These are phyloP conservation scores for Parachlorella kessleri DNA, from an alignment of 139 green algal genomes.

Conservation along the genomic window DNA sequence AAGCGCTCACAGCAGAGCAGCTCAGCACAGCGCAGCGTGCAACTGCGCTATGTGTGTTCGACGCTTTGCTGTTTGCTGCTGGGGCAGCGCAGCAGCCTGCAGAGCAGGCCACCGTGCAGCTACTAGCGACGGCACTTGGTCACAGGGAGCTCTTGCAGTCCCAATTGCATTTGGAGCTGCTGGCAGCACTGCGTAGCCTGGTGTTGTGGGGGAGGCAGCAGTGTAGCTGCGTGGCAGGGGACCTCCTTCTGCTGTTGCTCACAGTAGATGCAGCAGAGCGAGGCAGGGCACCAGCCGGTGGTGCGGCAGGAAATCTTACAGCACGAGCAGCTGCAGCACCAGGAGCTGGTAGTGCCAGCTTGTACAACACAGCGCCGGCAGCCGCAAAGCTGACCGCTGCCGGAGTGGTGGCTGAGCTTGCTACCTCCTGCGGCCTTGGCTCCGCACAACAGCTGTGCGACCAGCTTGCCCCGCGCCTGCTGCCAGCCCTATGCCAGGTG, in stretches of 20 bases:
- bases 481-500: not conserved
- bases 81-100: slow-evolving; percentile 15
- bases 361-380: not conserved
- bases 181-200: slow-evolving; percentile 11
- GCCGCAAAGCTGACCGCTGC: not conserved
- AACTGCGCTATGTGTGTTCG: slow-evolving; percentile 69
- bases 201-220: not conserved
- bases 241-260: not conserved
- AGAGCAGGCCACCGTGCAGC: slow-evolving; percentile 28
- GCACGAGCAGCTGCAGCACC: not conserved
- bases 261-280: not conserved
- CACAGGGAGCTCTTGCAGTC: not conserved
- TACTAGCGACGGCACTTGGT: slow-evolving; percentile 9
- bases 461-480: slow-evolving; percentile 33
- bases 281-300: not conserved
- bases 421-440: slow-evolving; percentile 11
- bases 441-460: slow-evolving; percentile 32
- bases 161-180: slow-evolving; percentile 14
- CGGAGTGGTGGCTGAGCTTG: slow-evolving; percentile 28
- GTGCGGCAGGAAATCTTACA: not conserved
- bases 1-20: slow-evolving; percentile 32
- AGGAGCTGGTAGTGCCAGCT: not conserved
- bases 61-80: slow-evolving; percentile 60
- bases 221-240: not conserved
- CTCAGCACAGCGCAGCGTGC: slow-evolving; percentile 39